Evolutionary conservation across 441 rosid genomes (phyloP).

Genomic region (Mallotus repandus): DNA sequence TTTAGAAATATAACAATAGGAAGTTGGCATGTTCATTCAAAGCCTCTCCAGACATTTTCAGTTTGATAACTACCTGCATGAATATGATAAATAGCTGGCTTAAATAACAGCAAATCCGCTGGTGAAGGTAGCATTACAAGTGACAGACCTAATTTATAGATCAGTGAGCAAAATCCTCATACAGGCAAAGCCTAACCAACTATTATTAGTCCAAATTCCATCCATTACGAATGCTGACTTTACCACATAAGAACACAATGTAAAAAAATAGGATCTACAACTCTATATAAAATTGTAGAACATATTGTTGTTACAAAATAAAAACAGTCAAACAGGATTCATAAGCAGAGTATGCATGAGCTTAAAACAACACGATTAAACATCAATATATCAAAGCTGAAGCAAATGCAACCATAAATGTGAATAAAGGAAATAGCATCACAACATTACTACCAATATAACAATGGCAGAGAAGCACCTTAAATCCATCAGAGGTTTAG

Average conservation of each 20-base stretch:
- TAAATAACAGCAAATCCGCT: neutral
- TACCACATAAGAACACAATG: neutral
- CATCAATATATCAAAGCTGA: neutral
- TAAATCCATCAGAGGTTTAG: conserved; percentile 96
- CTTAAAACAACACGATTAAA: neutral
- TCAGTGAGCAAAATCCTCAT: neutral
- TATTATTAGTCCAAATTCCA: neutral
- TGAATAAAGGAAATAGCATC: neutral
- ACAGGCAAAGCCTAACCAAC: neutral
- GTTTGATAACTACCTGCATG: neutral
- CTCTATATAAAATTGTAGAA: neutral
- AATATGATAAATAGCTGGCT: neutral
- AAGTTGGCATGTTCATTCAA: neutral
- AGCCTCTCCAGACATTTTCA: neutral
- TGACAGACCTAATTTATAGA: neutral
- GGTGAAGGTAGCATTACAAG: neutral
- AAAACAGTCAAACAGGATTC: neutral
- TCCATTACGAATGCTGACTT: neutral
- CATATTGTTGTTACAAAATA: neutral
- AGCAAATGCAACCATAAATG: neutral
- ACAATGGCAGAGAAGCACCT: conserved; percentile 47
- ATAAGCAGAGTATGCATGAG: neutral
- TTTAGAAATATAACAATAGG: no score
- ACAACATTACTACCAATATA: conserved; percentile 2
- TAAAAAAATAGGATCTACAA: neutral